Percentiles rank a stretch among this genome's conserved stretches.
These are phyloP conservation scores for Bathelium albidoporum DNA, from an alignment of 495 filamentous ascomycete genomes.

Conservation along the genomic window DNA sequence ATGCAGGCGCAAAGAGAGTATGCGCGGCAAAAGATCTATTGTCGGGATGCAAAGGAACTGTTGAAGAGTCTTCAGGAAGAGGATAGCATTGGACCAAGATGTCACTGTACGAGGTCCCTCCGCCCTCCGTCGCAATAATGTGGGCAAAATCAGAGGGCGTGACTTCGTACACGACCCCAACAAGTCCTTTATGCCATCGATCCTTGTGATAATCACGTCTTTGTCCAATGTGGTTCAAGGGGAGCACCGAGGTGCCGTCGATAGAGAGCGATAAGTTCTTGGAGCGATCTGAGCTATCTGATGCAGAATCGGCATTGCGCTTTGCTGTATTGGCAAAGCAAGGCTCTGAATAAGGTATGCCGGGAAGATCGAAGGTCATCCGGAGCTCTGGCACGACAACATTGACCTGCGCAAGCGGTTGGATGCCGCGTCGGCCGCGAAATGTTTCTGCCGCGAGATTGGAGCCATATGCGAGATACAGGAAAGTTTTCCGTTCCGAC, in stretches of 20 bases:
- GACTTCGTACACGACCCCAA: constrained; percentile 93
- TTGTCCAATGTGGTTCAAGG: constrained; percentile 23
- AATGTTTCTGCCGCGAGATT: constrained; percentile 74
- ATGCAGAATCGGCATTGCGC: constrained; percentile 33
- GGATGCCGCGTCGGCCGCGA: constrained; percentile 61
- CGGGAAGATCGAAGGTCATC: constrained; percentile 76
- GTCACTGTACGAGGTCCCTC: constrained; percentile 70
- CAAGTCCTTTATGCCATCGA: constrained; percentile 64
- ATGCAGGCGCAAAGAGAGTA: constrained; percentile 47
- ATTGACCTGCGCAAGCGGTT: constrained; percentile 63
- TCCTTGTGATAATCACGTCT: constrained; percentile 35
- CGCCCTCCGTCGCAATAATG: constrained; percentile 86
- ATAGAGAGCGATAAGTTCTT: too few species aligned
- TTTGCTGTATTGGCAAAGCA: constrained; percentile 77
- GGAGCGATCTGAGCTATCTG: background rate
- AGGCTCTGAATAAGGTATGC: constrained; percentile 78
- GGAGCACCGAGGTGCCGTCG: constrained; percentile 13
- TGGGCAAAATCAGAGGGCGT: constrained; percentile 67
- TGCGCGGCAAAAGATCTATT: constrained; percentile 36
- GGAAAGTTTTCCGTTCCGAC: constrained; percentile 42
- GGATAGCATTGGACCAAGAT: constrained; percentile 65
- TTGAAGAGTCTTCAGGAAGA: constrained; percentile 32
- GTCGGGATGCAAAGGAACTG: constrained; percentile 16
- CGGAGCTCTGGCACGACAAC: constrained; percentile 68
- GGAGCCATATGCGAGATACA: constrained; percentile 94